A percentile compares a stretch with the other conserved stretches of the same genome.
These are phyloP conservation scores for Epichloe hybrida DNA, from an alignment of 2,329 filamentous ascomycete genomes.

Conservation along the genomic window DNA sequence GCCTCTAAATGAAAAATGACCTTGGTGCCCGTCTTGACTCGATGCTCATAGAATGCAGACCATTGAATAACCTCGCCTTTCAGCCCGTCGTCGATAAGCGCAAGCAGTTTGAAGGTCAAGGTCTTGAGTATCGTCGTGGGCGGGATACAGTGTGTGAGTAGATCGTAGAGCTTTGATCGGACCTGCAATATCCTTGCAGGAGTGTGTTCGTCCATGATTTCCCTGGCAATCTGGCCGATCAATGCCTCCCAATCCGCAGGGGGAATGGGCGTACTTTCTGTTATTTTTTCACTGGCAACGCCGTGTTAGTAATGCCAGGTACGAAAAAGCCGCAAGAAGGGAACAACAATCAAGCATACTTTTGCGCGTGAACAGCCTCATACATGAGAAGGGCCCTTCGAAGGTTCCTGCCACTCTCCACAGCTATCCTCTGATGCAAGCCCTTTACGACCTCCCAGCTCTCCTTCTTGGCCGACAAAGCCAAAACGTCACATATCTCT, in stretches of 20 bases:
- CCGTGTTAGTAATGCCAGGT: slow-evolving; percentile 15
- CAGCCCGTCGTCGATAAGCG: slow-evolving; percentile 72
- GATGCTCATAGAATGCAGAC: slow-evolving; percentile 95
- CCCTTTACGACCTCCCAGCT: slow-evolving; percentile 64
- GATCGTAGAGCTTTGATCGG: slow-evolving; percentile 87
- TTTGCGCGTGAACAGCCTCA: slow-evolving; percentile 92
- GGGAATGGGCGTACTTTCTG: slow-evolving; percentile 81
- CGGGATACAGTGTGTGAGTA: slow-evolving; percentile 94
- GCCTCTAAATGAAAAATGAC: slow-evolving; percentile 97
- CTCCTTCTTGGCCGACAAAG: slow-evolving; percentile 59
- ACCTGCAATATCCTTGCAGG: slow-evolving; percentile 78
- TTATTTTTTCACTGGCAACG: slow-evolving; percentile 60
- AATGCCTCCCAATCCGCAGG: slow-evolving; percentile 95
- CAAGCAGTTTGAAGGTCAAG: slow-evolving; percentile 82
- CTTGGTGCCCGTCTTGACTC: slow-evolving; percentile 83
- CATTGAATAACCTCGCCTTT: slow-evolving; percentile 90
- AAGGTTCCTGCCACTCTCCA: slow-evolving; percentile 81
- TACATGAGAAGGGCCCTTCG: slow-evolving; percentile 89
- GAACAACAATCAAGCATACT: slow-evolving; percentile 42
- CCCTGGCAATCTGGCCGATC: slow-evolving; percentile 76
- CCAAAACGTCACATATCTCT: slow-evolving; percentile 73
- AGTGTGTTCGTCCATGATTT: slow-evolving; percentile 89
- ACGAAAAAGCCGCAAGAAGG: neutral
- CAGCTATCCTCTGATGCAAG: slow-evolving; percentile 73
- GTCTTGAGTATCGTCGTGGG: slow-evolving; percentile 89